Conservation (phyloP, 495 filamentous ascomycete species). For the Talaromyces thailandensis region DNA sequence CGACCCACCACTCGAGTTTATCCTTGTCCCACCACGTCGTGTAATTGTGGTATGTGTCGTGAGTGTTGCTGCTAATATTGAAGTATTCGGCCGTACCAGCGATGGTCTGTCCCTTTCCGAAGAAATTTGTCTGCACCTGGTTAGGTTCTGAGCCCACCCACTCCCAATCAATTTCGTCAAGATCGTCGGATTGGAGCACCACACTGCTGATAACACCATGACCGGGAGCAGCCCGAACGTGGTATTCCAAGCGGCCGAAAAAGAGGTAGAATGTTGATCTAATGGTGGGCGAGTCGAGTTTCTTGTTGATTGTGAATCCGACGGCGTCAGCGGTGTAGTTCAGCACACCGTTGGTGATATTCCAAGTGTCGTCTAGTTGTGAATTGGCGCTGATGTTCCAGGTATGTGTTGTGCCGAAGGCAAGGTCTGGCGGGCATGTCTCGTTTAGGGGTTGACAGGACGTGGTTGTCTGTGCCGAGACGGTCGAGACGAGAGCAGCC, state of each 20-base stretch:
- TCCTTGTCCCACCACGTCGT: conserved; percentile 79
- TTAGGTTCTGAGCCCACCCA: conserved; percentile 45
- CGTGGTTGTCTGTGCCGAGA: conserved; percentile 53
- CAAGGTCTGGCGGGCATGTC: conserved; percentile 57
- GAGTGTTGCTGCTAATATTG: conserved; percentile 44
- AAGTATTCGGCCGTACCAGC: conserved; percentile 52
- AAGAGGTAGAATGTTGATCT: conserved; percentile 72
- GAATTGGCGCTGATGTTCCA: conserved; percentile 56
- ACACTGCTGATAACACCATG: conserved; percentile 72
- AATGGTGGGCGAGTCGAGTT: conserved; percentile 58
- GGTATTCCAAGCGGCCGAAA: conserved; percentile 68
- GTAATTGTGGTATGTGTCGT: conserved; percentile 70
- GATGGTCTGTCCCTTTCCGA: conserved; percentile 75
- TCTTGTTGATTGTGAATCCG: conserved; percentile 59
- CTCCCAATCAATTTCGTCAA: conserved; percentile 92
- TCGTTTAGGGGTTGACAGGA: conserved; percentile 58
- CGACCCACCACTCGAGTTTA: conserved; percentile 74
- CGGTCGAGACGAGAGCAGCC: conserved; percentile 23
- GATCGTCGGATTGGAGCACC: conserved; percentile 78
- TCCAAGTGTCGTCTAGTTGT: conserved; percentile 46
- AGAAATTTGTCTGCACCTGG: conserved; percentile 85
- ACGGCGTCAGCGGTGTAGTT: conserved; percentile 48
- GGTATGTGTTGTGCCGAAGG: conserved; percentile 52
- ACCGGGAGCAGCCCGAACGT: conserved; percentile 62
- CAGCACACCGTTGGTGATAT: conserved; percentile 50